Evolutionary conservation across 2,329 filamentous ascomycete species (phyloP).

Genomic region (Trichoderma sp.): DNA sequence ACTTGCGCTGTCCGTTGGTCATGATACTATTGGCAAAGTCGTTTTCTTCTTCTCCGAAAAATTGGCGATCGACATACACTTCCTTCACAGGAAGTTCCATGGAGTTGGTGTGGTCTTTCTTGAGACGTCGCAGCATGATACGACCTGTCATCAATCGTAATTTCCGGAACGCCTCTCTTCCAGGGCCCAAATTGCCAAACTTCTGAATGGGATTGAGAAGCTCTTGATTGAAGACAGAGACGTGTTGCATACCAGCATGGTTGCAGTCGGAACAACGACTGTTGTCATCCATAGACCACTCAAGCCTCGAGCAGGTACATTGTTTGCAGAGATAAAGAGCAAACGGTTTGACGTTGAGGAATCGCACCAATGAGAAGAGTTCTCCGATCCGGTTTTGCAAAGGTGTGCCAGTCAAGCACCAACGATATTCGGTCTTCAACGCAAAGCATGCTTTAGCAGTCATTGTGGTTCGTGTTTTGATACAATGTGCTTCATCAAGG

Average conservation of each 20-base stretch:
- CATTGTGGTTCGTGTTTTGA: constrained; percentile 87
- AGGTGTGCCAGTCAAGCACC: constrained; percentile 94
- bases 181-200: constrained; percentile 63
- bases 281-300: constrained; percentile 78
- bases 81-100: constrained; percentile 98
- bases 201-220: constrained; percentile 80
- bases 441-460: constrained; percentile 96
- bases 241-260: constrained; percentile 49
- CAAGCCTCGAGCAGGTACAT: constrained; percentile 77
- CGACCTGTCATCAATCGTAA: constrained; percentile 86
- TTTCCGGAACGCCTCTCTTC: constrained; percentile 75
- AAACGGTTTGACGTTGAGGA: constrained; percentile 86
- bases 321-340: constrained; percentile 92
- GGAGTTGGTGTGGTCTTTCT: constrained; percentile 88
- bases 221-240: constrained; percentile 85
- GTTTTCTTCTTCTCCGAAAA: constrained; percentile 94
- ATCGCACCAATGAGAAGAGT: constrained; percentile 92
- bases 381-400: constrained; percentile 97
- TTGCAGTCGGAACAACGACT: constrained; percentile 71
- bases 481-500: constrained; percentile 93
- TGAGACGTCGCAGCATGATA: constrained; percentile 94
- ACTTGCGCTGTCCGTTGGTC: constrained; percentile 84
- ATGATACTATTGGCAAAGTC: constrained; percentile 97
- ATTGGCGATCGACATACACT: constrained; percentile 88
- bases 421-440: constrained; percentile 83